A percentile compares a stretch with the other conserved stretches of the same genome.
Conservation (phyloP, 371 early-diverging fungal species). For the Coemansia sp. region DNA sequence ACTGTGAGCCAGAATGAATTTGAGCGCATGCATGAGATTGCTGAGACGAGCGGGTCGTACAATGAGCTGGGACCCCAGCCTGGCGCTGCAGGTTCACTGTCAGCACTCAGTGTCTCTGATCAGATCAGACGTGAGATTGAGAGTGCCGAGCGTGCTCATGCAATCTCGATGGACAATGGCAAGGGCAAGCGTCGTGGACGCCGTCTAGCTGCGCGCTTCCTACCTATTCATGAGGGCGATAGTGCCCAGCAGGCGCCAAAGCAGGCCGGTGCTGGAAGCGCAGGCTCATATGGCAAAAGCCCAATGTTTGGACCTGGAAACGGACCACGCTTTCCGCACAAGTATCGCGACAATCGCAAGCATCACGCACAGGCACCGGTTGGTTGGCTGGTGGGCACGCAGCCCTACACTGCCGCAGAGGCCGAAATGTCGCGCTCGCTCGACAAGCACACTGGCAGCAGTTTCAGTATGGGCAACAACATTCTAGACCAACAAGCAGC, state of each 20-base stretch:
- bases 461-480: constrained; percentile 36
- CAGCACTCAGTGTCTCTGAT: constrained; percentile 38
- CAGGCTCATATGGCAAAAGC: constrained; percentile 49
- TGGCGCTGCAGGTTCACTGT: constrained; percentile 40
- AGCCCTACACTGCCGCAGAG: constrained; percentile 48
- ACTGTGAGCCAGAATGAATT: constrained; percentile 70
- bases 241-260: constrained; percentile 11
- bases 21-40: constrained; percentile 52
- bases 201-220: constrained; percentile 47
- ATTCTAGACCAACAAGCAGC: constrained; percentile 22
- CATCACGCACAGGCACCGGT: constrained; percentile 77
- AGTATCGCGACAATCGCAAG: constrained; percentile 61
- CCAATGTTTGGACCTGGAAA: constrained; percentile 50
- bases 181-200: constrained; percentile 28
- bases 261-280: constrained; percentile 24
- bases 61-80: constrained; percentile 17
- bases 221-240: constrained; percentile 40
- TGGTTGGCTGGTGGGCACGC: constrained; percentile 79
- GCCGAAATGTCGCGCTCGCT: constrained; percentile 49
- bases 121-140: constrained; percentile 45
- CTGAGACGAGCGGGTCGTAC: constrained; percentile 4
- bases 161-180: constrained; percentile 15
- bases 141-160: constrained; percentile 34
- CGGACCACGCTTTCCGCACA: constrained; percentile 51
- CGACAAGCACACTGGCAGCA: constrained; percentile 31